Evolutionary conservation across 345 rosid genomes (phyloP), one percentile per base, ranked within the genome.

Genomic region (Noccaea bulbosa): DNA sequence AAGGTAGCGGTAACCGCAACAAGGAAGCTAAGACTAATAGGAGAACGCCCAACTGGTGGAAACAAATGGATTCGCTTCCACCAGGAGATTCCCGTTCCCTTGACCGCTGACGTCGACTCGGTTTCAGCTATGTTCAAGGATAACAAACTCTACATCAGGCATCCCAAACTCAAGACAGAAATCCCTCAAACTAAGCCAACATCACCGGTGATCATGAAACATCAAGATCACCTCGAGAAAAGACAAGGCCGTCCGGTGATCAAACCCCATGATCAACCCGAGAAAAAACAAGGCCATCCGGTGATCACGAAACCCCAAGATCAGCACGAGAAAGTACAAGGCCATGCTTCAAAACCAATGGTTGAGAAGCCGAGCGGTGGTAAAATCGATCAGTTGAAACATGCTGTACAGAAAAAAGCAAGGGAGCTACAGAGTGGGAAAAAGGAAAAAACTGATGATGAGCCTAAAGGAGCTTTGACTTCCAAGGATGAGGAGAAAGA

Each of bases 1-100:
- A 71, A 71, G 69, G 77, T 77, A 39, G 44, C 72, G 3, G 73
- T 77, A 7, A 77, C 80, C 11, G 10, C 68, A 17, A 65, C 73
- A 35, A 65, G 77, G 58, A 77, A 77, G 64, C 40, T 77, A 59
- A 59, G 77, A 66, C 46, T 77, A 37, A 44, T 5, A 7, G 80
- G 80, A 77, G 80, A 77, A 71, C 77, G 80, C 27, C 73, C 76
- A 41, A 58, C 69, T 11, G 72, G 72, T 0, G 73, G 73, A 51
- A 77, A 65, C 57, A 77, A 71, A 71, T 77, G 80, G 80, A 71
- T 77, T 44, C 80, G 73, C 35, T 77, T 77, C 65, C 64, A 57
- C 61, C 11, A 59, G 24, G 80, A 77, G 16, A 65, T 77, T 24
- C 64, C 73, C 1, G 44, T 77, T 71, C 77, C 80, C 7, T 30